These are phyloP conservation scores for Mucor irregularis DNA, from an alignment of 371 early-diverging fungal genomes.

Conservation along the genomic window DNA sequence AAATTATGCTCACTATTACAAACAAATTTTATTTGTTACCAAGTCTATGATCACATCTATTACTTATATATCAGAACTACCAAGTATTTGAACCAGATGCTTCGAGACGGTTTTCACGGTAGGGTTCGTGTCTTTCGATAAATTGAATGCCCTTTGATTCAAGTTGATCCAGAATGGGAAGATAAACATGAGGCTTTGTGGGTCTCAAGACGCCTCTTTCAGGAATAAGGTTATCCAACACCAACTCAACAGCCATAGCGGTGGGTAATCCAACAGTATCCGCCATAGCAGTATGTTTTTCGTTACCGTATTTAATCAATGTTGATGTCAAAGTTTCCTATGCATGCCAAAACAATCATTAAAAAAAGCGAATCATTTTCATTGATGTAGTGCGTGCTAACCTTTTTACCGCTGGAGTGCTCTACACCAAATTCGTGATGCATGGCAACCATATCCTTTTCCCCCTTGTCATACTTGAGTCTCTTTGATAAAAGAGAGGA, in stretches of 20 bases:
- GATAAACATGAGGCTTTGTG: slow-evolving; percentile 73
- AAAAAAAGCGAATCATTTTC: too few relatives aligned
- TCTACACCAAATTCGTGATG: slow-evolving; percentile 85
- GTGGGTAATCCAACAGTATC: slow-evolving; percentile 88
- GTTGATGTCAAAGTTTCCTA: slow-evolving; percentile 74
- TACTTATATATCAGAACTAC: background rate
- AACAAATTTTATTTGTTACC: background rate
- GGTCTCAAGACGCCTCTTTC: slow-evolving; percentile 80
- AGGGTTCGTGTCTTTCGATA: slow-evolving; percentile 56
- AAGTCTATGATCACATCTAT: background rate
- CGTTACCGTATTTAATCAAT: slow-evolving; percentile 75
- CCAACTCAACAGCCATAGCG: slow-evolving; percentile 84
- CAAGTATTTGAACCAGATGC: slow-evolving; percentile 31
- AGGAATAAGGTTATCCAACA: slow-evolving; percentile 65
- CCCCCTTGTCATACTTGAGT: slow-evolving; percentile 70
- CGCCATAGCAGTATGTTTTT: slow-evolving; percentile 87
- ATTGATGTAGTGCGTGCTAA: too few relatives aligned
- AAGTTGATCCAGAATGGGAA: slow-evolving; percentile 72
- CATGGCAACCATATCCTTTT: slow-evolving; percentile 87
- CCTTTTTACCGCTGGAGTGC: slow-evolving; percentile 49
- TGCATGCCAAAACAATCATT: background rate
- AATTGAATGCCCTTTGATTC: slow-evolving; percentile 73
- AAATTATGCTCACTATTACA: too few relatives aligned
- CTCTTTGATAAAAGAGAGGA: slow-evolving; percentile 71
- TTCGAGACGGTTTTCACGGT: slow-evolving; percentile 10